phyloP scores from a whole-genome alignment of 2,329 filamentous ascomycete species.

The Penicillium nordicum region DNA sequence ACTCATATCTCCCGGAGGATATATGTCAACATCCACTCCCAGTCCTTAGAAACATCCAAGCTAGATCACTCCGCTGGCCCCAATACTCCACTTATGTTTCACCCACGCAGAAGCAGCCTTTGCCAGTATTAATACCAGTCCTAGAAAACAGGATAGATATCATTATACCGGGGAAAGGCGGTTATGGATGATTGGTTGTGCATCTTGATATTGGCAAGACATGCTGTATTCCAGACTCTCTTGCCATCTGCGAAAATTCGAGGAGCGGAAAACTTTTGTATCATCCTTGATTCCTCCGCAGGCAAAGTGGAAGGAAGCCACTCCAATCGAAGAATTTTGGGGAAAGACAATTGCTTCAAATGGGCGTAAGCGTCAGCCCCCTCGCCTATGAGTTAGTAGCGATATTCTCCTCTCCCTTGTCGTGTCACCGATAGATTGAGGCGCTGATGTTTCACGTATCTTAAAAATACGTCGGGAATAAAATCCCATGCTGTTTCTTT shows the following conservation, averaged over 20 bases:
- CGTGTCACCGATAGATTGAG: not conserved
- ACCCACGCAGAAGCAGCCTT: not conserved
- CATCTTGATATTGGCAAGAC: no score
- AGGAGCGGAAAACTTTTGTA: no score
- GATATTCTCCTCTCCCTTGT: not conserved
- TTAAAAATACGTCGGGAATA: not conserved
- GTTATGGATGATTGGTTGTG: not conserved
- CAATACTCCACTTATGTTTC: not conserved
- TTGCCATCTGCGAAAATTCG: no score
- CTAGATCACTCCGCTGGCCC: not conserved
- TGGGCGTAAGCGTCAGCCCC: not conserved
- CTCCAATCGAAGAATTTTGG: not conserved
- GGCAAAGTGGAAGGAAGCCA: not conserved
- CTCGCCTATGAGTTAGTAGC: not conserved
- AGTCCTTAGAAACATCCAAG: not conserved
- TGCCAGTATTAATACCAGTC: no score
- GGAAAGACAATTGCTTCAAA: not conserved
- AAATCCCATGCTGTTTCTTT: not conserved
- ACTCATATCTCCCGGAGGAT: not conserved
- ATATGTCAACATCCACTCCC: not conserved
- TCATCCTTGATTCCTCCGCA: not conserved
- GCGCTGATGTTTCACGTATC: not conserved
- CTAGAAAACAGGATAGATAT: not conserved
- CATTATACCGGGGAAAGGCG: not conserved
- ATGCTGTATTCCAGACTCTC: no score